Evolutionary conservation across 2,329 filamentous ascomycete species (phyloP), one percentile per base, ranked within the genome.

Genomic region (Stachybotrys elegans): DNA sequence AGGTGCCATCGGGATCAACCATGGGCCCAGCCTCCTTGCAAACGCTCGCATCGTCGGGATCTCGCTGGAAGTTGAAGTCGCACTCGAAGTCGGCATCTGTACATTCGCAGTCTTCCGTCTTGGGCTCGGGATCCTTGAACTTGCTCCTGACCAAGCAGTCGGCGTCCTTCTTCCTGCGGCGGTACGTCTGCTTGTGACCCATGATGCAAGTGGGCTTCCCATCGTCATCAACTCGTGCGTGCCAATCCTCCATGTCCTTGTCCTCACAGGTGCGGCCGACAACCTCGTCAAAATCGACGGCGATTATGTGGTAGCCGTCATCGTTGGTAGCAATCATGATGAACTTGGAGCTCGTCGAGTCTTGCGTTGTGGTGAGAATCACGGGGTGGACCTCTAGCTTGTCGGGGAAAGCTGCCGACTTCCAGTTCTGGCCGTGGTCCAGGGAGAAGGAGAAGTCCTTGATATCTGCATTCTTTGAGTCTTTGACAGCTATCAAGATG

Each of bases 271-370:
- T 87, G 23, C 79, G 75, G 65, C 93, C 84, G 52, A 94, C 82
- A 48, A 97, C 72, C 9, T 80, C 85, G 9, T 81, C 79, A 55
- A 98, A 98, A 61, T 97, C 86, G 46, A 98, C 76, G 22, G 86
- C 77, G 53, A 92, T 81, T 43, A 91, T 73, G 47, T 83, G 72
- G 57, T 77, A 83, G 45, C 77, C 66, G 11, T 73, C 69, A 17
- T 75, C 70, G 42, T 72, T 68, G 20, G 78, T 72, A 57, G 81
- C 91, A 43, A 90, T 74, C 21, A 97, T 73, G 22, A 96, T 62
- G 57, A 98, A 97, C 58, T 94, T 95, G 43, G 94, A 75, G 56
- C 87, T 95, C 4, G 92, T 95, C 3, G 93, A 95, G 58, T 97
- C 93, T 23, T 87, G 87, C 0, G 89, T 90, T 0, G 93, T 97